Conservation (phyloP, 2,329 filamentous ascomycete species). For the Celoporthe dispersa region DNA sequence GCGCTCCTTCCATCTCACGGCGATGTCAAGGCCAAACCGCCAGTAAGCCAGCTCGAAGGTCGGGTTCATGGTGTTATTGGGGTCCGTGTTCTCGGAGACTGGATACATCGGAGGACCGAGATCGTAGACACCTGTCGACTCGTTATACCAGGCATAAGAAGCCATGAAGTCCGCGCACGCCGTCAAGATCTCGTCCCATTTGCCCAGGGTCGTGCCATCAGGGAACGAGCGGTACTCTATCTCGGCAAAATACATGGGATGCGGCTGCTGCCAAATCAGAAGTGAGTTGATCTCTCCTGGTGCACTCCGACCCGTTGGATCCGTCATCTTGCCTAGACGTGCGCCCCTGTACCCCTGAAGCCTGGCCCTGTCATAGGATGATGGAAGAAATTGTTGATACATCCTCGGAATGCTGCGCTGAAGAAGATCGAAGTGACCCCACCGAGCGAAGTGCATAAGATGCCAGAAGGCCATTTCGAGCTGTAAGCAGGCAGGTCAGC, state of each 20-base stretch:
- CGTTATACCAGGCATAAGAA: constrained; percentile 59
- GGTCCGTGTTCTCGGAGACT: constrained; percentile 60
- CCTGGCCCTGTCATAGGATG: constrained; percentile 43
- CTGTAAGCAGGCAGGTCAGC: constrained; percentile 30
- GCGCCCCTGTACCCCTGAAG: constrained; percentile 50
- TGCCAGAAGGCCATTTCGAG: constrained; percentile 62
- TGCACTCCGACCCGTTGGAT: constrained; percentile 57
- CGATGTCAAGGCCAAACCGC: constrained; percentile 62
- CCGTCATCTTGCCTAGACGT: constrained; percentile 59
- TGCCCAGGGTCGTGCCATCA: constrained; percentile 46
- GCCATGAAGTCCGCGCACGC: constrained; percentile 63
- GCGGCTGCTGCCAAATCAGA: constrained; percentile 66
- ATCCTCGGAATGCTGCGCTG: constrained; percentile 49
- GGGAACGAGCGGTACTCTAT: constrained; percentile 55
- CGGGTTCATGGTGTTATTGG: constrained; percentile 60
- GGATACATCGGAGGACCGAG: constrained; percentile 51
- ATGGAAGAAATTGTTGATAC: constrained; percentile 52
- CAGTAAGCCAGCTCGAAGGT: constrained; percentile 66
- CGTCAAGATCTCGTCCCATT: constrained; percentile 58
- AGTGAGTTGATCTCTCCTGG: constrained; percentile 65
- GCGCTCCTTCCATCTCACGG: constrained; percentile 55
- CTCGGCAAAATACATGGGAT: constrained; percentile 64
- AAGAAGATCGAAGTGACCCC: constrained; percentile 51
- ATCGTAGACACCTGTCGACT: constrained; percentile 54
- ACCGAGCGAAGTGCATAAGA: constrained; percentile 53